Evolutionary conservation across 495 filamentous ascomycete species (phyloP), one percentile per base, ranked within the genome.

Genomic region (Pyronema omphalodes): DNA sequence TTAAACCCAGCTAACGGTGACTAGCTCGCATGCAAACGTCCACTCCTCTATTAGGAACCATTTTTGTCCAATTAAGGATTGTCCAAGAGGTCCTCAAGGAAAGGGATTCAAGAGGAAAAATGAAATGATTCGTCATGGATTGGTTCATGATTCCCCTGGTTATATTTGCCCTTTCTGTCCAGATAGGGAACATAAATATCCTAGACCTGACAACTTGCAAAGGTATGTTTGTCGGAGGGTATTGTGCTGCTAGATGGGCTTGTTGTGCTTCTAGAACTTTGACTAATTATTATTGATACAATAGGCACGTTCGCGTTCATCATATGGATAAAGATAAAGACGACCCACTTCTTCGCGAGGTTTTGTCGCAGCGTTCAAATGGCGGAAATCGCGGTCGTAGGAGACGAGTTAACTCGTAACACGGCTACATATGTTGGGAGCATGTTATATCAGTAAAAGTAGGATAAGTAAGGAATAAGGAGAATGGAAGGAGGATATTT

Each of bases 51-150:
- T 77, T 55, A 75, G 91, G 37, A 88, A 88, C 12, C 89, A 96
- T 67, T 96, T 88, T 63, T 98, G 93, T 67, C 79, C 86, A 0
- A 80, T 93, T 11, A 73, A 76, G 33, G 80, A 76, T 1, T 98
- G 91, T 67, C 70, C 84, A 17, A 78, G 91, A 35, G 80, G 77
- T 6, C 76, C 85, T 57, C 84, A 83, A 11, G 91, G 91, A 12
- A 93, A 86, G 67, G 91, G 93, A 0, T 98, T 98, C 73, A 98
- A 98, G 67, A 79, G 93, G 40, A 96, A 98, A 68, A 98, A 98
- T 60, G 93, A 98, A 70, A 96, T 98, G 93, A 94, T 96, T 56
- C 76, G 91, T 15, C 91, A 98, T 70, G 88, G 89, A 3, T 74
- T 98, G 1, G 91, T 98, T 1, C 91, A 98, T 62, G 81, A 87